These are phyloP conservation scores for Claviceps pusilla DNA, from an alignment of 2,329 filamentous ascomycete genomes.

Conservation along the genomic window DNA sequence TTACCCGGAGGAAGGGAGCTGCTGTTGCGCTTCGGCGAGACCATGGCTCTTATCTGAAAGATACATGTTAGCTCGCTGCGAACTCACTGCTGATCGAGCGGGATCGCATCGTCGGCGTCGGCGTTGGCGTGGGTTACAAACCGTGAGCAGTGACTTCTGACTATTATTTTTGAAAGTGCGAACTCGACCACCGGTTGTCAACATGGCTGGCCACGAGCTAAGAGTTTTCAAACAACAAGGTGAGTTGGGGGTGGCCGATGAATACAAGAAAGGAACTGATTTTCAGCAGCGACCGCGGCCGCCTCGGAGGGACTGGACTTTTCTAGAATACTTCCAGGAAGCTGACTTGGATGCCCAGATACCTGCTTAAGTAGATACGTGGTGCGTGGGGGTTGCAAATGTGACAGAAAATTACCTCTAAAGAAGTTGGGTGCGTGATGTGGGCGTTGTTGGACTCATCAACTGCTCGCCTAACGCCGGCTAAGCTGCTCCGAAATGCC, in stretches of 20 bases:
- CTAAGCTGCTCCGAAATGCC: neutral
- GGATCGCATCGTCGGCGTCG: neutral
- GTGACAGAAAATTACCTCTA: too few species aligned
- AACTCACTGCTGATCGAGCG: neutral
- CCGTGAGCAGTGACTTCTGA: slow-evolving; percentile 11
- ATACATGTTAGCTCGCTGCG: neutral
- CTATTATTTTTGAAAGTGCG: slow-evolving; percentile 20
- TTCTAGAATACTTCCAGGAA: neutral
- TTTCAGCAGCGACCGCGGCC: slow-evolving; percentile 1
- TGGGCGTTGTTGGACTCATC: neutral
- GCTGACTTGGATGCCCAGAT: neutral
- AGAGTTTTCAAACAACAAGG: neutral
- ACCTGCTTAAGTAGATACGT: neutral
- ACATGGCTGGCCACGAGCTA: slow-evolving; percentile 17
- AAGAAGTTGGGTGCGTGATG: too few species aligned
- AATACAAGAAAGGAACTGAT: neutral
- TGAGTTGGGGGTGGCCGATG: neutral
- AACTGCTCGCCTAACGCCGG: neutral
- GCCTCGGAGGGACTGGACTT: too few species aligned
- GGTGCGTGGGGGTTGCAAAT: too few species aligned
- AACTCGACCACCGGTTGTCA: slow-evolving; percentile 18
- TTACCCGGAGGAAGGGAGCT: slow-evolving; percentile 41
- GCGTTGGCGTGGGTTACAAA: neutral
- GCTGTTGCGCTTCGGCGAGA: slow-evolving; percentile 37
- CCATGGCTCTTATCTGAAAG: slow-evolving; percentile 28